A percentile compares a stretch with the other conserved stretches of the same genome.
Conservation (phyloP, 1,139 yeast species). For the Meyerozyma elateridarum region DNA sequence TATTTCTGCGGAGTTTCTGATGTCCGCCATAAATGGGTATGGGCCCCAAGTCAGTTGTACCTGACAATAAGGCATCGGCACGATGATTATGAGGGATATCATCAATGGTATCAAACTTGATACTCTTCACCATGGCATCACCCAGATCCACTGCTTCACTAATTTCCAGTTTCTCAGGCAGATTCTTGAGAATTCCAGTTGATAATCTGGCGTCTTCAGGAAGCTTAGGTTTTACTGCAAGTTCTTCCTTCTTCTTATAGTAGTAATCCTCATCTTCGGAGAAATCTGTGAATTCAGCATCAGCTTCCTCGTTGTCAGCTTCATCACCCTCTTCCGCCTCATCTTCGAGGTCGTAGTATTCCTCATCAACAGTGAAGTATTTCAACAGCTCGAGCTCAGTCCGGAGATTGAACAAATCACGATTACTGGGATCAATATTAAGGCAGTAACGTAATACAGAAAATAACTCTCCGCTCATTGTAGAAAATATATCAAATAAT, state of each 20-base stretch:
- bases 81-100: conserved; percentile 38
- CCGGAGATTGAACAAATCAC: conserved; percentile 60
- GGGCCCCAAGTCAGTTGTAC: conserved; percentile 38
- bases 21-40: conserved; percentile 35
- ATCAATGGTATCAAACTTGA: conserved; percentile 1
- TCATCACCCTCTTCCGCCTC: conserved; percentile 28
- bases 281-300: conserved; percentile 11
- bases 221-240: neutral
- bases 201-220: neutral
- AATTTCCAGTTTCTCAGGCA: conserved; percentile 6
- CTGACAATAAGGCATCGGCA: conserved; percentile 43
- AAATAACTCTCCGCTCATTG: conserved; percentile 84
- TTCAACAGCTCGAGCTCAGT: conserved; percentile 56
- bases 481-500: conserved; percentile 84
- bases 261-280: conserved; percentile 20
- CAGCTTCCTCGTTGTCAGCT: conserved; percentile 17
- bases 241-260: conserved; percentile 11
- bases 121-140: neutral
- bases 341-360: conserved; percentile 47
- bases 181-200: conserved; percentile 10
- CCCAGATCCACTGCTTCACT: neutral
- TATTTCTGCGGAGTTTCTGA: conserved; percentile 40
- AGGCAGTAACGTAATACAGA: conserved; percentile 73
- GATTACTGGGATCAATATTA: conserved; percentile 82
- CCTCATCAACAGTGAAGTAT: conserved; percentile 83